Conservation (phyloP, 495 filamentous ascomycete species). For the Chaetomidium leptoderma region DNA sequence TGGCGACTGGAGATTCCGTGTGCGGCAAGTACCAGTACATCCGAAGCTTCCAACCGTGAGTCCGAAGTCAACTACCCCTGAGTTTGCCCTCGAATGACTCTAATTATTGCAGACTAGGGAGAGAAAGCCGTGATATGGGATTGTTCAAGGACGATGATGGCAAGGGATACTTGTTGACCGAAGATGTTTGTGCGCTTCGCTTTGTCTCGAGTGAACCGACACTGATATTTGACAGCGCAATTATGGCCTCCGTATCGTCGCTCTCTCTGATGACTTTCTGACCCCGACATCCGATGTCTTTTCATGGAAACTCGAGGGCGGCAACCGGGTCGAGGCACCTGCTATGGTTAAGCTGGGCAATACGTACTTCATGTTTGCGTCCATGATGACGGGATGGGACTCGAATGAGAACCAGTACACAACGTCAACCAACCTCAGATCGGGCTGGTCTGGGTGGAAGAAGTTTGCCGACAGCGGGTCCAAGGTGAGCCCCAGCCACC, state of each 20-base stretch:
- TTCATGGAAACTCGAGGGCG: conserved; percentile 19
- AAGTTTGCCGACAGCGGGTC: conserved; percentile 53
- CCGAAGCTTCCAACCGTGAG: conserved; percentile 28
- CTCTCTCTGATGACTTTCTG: conserved; percentile 47
- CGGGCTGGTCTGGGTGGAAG: conserved; percentile 55
- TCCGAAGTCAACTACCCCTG: neutral
- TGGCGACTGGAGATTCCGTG: conserved; percentile 54
- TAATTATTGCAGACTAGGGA: conserved; percentile 30
- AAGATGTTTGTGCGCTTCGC: conserved; percentile 44
- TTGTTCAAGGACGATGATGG: conserved; percentile 60
- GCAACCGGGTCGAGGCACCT: conserved; percentile 39
- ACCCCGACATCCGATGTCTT: conserved; percentile 27
- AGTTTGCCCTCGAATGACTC: neutral
- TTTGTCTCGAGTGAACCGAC: conserved; percentile 12
- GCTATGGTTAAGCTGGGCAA: conserved; percentile 39
- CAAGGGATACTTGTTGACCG: conserved; percentile 56
- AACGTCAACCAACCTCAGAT: conserved; percentile 36
- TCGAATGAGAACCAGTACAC: conserved; percentile 58
- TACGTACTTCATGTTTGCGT: conserved; percentile 42
- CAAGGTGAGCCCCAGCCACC: conserved; percentile 20
- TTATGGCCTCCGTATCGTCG: conserved; percentile 51
- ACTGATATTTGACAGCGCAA: conserved; percentile 32
- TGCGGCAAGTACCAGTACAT: conserved; percentile 51
- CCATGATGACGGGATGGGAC: conserved; percentile 44
- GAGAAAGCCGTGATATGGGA: conserved; percentile 57